phyloP scores from a whole-genome alignment of 257 asterid genomes.

The Nemophila menziesii region DNA sequence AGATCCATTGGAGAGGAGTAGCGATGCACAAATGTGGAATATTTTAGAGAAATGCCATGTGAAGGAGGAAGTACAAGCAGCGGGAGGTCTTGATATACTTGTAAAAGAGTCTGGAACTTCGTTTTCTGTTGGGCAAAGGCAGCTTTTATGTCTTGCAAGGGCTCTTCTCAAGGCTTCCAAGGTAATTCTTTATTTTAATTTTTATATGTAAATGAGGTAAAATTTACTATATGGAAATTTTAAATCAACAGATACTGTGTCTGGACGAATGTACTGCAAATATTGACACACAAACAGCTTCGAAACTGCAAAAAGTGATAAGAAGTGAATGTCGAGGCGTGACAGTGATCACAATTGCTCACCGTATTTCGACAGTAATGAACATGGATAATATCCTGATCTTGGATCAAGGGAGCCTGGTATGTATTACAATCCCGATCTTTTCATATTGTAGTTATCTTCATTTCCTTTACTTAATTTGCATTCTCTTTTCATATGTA shows the following conservation, averaged over 20 bases:
- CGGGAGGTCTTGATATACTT: slow-evolving; percentile 64
- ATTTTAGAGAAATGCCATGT: slow-evolving; percentile 64
- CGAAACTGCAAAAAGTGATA: slow-evolving; percentile 62
- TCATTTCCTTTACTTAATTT: not conserved
- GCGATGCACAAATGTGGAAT: slow-evolving; percentile 54
- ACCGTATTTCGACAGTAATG: slow-evolving; percentile 77
- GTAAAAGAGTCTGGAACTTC: slow-evolving; percentile 74
- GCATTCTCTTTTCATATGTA: slow-evolving; percentile 1
- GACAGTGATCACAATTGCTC: slow-evolving; percentile 76
- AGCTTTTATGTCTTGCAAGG: slow-evolving; percentile 89
- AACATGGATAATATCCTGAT: slow-evolving; percentile 61
- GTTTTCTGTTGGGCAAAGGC: slow-evolving; percentile 96
- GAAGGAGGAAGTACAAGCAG: slow-evolving; percentile 71
- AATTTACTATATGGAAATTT: not conserved
- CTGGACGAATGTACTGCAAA: slow-evolving; percentile 91
- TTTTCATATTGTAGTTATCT: not conserved
- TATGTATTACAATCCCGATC: slow-evolving; percentile 7
- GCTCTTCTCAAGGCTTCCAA: slow-evolving; percentile 73
- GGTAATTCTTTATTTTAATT: slow-evolving; percentile 18
- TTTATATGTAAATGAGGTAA: not conserved
- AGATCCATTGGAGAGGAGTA: slow-evolving; percentile 50
- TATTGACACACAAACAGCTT: slow-evolving; percentile 72
- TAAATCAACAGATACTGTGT: slow-evolving; percentile 52
- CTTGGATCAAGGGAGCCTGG: slow-evolving; percentile 73
- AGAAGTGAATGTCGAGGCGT: slow-evolving; percentile 40